Base-by-base conservation (phyloP, 2,329 filamentous ascomycete species). In the Cladorrhinum sp. region DNA sequence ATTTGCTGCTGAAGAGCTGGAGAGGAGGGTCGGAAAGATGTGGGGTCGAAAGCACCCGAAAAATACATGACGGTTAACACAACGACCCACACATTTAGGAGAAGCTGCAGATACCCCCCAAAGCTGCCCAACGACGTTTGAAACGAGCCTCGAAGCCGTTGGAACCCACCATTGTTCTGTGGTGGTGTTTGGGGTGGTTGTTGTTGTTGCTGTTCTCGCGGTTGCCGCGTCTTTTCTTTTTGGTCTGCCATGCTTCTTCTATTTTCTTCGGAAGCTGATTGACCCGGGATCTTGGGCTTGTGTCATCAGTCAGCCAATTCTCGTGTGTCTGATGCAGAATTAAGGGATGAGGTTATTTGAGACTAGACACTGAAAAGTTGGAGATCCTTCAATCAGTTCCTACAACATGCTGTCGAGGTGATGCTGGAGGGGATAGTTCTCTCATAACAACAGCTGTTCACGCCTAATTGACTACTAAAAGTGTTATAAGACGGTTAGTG, bases 1-100 rank as follows among this genome's bases (percentile, higher is more conserved):
- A 65, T 62, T 65, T 65, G 60, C 55, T 57, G 56, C 23, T 58
- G 50, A 29, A 57, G 50, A 29, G n/a, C 57, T 56, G 53, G 53
- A 49, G 53, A 38, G 38, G 53, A 22, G 38, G 32, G 38, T 32
- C 53, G 53, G 53, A 41, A 56, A 18, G 24, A 56, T 36, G 53
- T 56, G 53, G 53, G 53, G 53, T 56, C 36, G 53, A 49, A 49
- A 32, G 38, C 53, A 23, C 41, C 53, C 38, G 53, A 56, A 56
- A 56, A 56, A 25, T 29, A 24, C 53, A 56, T 16, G 41, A 45
- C 53, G 13, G 53, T 56, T 49, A 56, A 56, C 53, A 56, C 22
- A 9, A 56, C 22, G 53, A 49, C 53, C 53, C 53, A 56, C 53
- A 56, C 32, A 36, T 36, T 56, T n/a, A 56, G 38, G 53, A 49